These are phyloP conservation scores for Aspergillus heteromorphus DNA, from an alignment of 495 filamentous ascomycete species.

Conservation along the genomic window DNA sequence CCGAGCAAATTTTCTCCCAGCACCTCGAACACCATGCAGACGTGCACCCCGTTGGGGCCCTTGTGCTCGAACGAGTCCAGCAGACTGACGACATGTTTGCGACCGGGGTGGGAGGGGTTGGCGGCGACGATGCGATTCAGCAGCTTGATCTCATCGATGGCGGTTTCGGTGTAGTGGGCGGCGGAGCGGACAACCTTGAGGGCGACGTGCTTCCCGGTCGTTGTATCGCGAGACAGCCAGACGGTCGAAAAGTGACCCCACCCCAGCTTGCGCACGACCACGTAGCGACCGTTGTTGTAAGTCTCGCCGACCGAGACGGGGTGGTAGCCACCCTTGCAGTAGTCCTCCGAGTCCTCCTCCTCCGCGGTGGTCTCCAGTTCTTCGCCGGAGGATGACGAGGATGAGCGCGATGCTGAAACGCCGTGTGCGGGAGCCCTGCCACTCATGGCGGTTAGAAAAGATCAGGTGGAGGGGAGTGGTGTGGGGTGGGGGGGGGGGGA, in stretches of 20 bases:
- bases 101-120: conserved; percentile 87
- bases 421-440: conserved; percentile 40
- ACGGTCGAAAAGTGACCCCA: conserved; percentile 99
- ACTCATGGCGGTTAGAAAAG: conserved; percentile 6
- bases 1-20: conserved; percentile 93
- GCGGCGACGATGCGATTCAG: conserved; percentile 94
- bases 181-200: conserved; percentile 96
- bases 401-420: conserved; percentile 61
- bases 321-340: conserved; percentile 98
- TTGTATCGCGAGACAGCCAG: conserved; percentile 92
- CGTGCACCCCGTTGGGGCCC: conserved; percentile 90
- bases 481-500: conserved; percentile 21
- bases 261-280: conserved; percentile 91
- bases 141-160: conserved; percentile 97
- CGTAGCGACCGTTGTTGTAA: conserved; percentile 97
- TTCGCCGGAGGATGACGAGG: conserved; percentile 79
- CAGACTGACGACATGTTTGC: conserved; percentile 89
- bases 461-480: conserved; percentile 25
- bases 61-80: conserved; percentile 97
- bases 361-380: conserved; percentile 90
- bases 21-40: conserved; percentile 99
- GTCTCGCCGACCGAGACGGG: conserved; percentile 89
- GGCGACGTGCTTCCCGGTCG: conserved; percentile 87
- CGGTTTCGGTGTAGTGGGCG: conserved; percentile 97
- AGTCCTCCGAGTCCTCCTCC: conserved; percentile 98